These are phyloP conservation scores for Trichophyton simii DNA, from an alignment of 2,329 filamentous ascomycete genomes.

Conservation along the genomic window DNA sequence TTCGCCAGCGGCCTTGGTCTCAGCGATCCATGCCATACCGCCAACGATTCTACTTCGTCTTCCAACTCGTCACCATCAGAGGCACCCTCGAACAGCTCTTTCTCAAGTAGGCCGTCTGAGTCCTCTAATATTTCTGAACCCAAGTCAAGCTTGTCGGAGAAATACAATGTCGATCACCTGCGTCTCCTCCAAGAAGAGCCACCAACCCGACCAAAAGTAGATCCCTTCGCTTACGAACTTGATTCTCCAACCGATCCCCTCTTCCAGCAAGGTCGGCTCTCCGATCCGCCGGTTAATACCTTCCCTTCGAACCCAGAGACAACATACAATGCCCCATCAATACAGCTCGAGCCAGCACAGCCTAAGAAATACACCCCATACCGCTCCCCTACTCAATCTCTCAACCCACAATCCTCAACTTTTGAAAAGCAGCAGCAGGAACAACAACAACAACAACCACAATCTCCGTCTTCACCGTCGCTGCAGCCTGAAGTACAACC, in stretches of 20 bases:
- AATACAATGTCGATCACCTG: not conserved
- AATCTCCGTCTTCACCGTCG: constrained; percentile 14
- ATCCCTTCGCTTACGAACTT: constrained; percentile 17
- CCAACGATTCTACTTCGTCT: constrained; percentile 53
- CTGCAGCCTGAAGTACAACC: not conserved
- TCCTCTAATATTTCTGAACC: constrained; percentile 18
- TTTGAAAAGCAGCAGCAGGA: not conserved
- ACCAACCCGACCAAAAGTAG: not conserved
- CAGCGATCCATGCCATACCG: constrained; percentile 52
- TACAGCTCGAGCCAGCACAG: not conserved
- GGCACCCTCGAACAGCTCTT: constrained; percentile 49
- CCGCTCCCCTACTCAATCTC: not conserved
- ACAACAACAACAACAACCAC: constrained; percentile 7
- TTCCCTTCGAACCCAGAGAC: not conserved
- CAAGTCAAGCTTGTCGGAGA: constrained; percentile 21
- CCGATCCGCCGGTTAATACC: constrained; percentile 12
- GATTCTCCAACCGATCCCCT: constrained; percentile 40
- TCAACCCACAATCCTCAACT: not conserved
- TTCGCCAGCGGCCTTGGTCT: constrained; percentile 29
- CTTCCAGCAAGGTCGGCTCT: constrained; percentile 30
- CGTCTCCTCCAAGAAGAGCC: not conserved
- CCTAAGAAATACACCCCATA: constrained; percentile 5
- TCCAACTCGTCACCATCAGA: constrained; percentile 50
- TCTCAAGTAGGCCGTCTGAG: constrained; percentile 44
- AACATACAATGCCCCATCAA: not conserved